phyloP scores from a whole-genome alignment of 495 filamentous ascomycete species.

The Tuber borchii region DNA sequence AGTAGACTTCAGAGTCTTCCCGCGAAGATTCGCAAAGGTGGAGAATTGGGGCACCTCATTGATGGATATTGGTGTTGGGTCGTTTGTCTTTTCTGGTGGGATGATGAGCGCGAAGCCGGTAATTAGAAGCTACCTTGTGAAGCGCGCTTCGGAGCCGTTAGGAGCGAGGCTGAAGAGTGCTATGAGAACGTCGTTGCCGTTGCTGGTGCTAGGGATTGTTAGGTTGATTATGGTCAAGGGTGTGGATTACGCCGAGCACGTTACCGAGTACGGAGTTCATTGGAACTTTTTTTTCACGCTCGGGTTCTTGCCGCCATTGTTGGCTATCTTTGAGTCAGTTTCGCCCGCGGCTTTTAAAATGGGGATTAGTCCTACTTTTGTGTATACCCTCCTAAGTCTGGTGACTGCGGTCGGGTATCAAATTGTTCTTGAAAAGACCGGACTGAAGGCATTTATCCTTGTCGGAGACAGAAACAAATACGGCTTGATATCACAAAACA shows the following conservation, averaged over 20 bases:
- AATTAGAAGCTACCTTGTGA: slow-evolving; percentile 59
- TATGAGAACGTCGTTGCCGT: slow-evolving; percentile 70
- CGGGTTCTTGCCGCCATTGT: slow-evolving; percentile 78
- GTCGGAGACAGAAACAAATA: slow-evolving; percentile 65
- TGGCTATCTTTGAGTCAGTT: slow-evolving; percentile 72
- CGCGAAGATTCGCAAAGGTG: slow-evolving; percentile 90
- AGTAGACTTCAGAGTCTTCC: slow-evolving; percentile 90
- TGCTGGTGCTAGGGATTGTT: slow-evolving; percentile 73
- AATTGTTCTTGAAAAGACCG: slow-evolving; percentile 64
- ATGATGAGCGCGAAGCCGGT: slow-evolving; percentile 81
- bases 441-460: slow-evolving; percentile 74
- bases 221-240: slow-evolving; percentile 86
- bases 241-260: slow-evolving; percentile 92
- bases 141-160: slow-evolving; percentile 43
- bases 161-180: slow-evolving; percentile 54
- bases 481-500: slow-evolving; percentile 70
- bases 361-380: slow-evolving; percentile 14
- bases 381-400: slow-evolving; percentile 63
- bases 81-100: slow-evolving; percentile 94
- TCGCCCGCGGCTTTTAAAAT: slow-evolving; percentile 46
- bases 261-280: slow-evolving; percentile 95
- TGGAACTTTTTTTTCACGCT: slow-evolving; percentile 99
- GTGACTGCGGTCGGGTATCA: slow-evolving; percentile 63
- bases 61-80: slow-evolving; percentile 97
- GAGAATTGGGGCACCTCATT: slow-evolving; percentile 97